These are phyloP conservation scores for Psilocybe azurescens DNA, from an alignment of 768 basidiomycete species.

Conservation along the genomic window DNA sequence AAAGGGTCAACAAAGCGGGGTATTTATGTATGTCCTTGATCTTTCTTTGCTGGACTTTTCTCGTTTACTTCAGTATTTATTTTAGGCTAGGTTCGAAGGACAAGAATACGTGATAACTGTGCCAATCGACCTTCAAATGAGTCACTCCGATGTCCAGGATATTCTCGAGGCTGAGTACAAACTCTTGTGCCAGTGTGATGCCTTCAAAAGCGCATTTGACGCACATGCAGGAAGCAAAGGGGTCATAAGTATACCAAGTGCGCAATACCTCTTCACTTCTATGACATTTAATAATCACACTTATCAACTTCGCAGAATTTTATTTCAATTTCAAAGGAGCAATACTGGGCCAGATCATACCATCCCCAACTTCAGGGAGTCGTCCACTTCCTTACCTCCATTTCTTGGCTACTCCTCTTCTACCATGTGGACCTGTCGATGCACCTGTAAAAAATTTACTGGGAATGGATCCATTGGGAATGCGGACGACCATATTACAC, in stretches of 20 bases:
- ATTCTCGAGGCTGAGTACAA: conserved; percentile 2
- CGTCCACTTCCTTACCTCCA: conserved; percentile 15
- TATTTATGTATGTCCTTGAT: too few relatives aligned
- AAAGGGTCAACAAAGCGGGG: too few relatives aligned
- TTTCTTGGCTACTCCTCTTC: conserved; percentile 32
- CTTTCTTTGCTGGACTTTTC: too few relatives aligned
- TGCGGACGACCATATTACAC: conserved; percentile 24
- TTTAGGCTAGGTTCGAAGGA: conserved; percentile 17
- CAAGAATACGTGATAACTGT: conserved; percentile 28
- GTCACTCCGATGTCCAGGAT: not conserved
- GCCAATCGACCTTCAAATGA: conserved; percentile 9
- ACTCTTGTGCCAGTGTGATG: not conserved
- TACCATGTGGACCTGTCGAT: conserved; percentile 29
- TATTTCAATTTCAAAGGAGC: conserved; percentile 30
- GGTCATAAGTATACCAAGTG: not conserved
- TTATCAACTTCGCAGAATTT: conserved; percentile 22
- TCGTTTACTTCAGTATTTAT: not conserved
- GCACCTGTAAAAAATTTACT: conserved; percentile 30
- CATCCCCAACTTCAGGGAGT: conserved; percentile 7
- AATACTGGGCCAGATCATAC: conserved; percentile 24
- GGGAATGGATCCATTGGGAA: conserved; percentile 23
- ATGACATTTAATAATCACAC: not conserved
- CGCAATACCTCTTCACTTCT: not conserved
- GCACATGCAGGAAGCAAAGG: not conserved
- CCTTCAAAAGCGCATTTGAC: not conserved